phyloP scores from a whole-genome alignment of 139 green algal species.

The Chlamydomonas sp. region DNA sequence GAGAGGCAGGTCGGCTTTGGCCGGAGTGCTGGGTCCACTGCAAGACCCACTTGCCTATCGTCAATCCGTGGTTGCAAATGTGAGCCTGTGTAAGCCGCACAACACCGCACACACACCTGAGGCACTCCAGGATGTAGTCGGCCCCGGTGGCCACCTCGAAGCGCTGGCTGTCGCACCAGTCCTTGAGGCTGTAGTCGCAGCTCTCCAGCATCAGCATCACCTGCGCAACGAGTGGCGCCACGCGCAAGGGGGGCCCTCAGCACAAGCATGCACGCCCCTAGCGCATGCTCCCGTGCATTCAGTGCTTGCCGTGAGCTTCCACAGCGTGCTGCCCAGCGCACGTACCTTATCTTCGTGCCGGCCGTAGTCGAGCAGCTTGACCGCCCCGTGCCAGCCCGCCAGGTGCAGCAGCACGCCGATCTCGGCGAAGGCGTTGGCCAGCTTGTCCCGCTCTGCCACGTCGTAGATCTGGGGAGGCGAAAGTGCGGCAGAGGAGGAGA shows the following conservation, averaged over 20 bases:
- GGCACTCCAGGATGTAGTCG: slow-evolving; percentile 20
- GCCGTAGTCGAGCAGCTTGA: slow-evolving; percentile 39
- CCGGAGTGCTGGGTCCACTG: too few relatives aligned
- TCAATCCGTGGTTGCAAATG: too few relatives aligned
- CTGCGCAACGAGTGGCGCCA: not conserved
- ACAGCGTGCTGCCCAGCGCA: not conserved
- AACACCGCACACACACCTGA: not conserved
- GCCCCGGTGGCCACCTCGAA: not conserved
- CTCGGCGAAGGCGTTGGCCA: slow-evolving; percentile 50
- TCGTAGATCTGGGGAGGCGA: slow-evolving; percentile 28
- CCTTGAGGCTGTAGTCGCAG: slow-evolving; percentile 39
- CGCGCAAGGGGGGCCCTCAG: not conserved
- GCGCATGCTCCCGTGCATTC: too few relatives aligned
- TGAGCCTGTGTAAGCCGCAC: too few relatives aligned
- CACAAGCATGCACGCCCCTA: too few relatives aligned
- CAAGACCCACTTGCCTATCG: too few relatives aligned
- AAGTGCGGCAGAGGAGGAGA: not conserved
- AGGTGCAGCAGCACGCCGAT: slow-evolving; percentile 42
- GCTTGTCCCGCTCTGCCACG: slow-evolving; percentile 34
- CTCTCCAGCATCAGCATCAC: slow-evolving; percentile 46
- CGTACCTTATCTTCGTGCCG: slow-evolving; percentile 36
- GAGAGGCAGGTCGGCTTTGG: too few relatives aligned
- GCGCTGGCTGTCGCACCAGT: slow-evolving; percentile 34
- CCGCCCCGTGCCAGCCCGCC: slow-evolving; percentile 25
- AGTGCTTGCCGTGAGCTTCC: too few relatives aligned